phyloP scores from a whole-genome alignment of 2,329 filamentous ascomycete genomes.

The Exophiala phaeomuriformis region DNA sequence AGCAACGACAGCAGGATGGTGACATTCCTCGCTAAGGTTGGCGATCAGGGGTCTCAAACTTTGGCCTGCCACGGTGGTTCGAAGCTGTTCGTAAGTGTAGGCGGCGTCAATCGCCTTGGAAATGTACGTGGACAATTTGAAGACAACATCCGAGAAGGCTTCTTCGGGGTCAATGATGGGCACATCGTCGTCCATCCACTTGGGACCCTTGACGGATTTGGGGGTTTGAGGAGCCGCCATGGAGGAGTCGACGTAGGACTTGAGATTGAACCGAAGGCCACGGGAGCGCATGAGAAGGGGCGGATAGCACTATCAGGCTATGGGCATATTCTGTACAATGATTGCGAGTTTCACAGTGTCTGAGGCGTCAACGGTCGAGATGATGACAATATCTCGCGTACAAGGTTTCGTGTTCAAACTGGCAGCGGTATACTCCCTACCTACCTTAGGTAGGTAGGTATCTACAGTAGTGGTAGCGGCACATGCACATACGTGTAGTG shows the following conservation, averaged over 20 bases:
- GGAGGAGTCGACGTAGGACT: conserved; percentile 15
- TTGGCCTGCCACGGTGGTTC: conserved; percentile 34
- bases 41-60: conserved; percentile 35
- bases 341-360: too few species aligned
- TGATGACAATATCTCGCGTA: too few species aligned
- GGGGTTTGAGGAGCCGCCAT: conserved; percentile 23
- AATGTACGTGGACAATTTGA: conserved; percentile 39
- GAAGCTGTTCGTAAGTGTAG: conserved; percentile 41
- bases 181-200: conserved; percentile 28
- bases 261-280: conserved; percentile 19
- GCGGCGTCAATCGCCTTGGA: conserved; percentile 36
- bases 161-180: conserved; percentile 39
- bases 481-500: too few species aligned
- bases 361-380: too few species aligned
- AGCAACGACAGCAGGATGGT: conserved; percentile 39
- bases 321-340: too few species aligned
- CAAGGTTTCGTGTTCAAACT: too few species aligned
- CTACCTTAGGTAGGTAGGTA: too few species aligned
- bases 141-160: conserved; percentile 34
- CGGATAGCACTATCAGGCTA: too few species aligned
- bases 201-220: conserved; percentile 16
- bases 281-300: conserved; percentile 11
- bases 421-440: too few species aligned
- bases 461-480: too few species aligned
- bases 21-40: conserved; percentile 36